Percentiles rank a stretch among this genome's conserved stretches.
These are phyloP conservation scores for Hordeum marinum DNA, from an alignment of 176 grass and related monocot species.

Conservation along the genomic window DNA sequence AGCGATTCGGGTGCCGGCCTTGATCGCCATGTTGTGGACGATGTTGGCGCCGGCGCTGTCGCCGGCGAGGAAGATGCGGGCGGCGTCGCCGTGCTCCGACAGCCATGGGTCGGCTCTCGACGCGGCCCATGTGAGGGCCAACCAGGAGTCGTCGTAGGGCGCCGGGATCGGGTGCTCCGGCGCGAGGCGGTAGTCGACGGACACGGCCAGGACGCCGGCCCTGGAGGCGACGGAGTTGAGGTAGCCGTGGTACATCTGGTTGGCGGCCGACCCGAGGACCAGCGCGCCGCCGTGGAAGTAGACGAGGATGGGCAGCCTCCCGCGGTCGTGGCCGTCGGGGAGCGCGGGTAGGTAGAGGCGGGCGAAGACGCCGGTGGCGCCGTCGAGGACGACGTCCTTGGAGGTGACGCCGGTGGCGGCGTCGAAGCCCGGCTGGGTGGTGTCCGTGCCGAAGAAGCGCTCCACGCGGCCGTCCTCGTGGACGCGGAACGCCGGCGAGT, in stretches of 20 bases:
- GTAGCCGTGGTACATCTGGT: background rate
- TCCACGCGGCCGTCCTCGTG: background rate
- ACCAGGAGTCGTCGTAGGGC: conserved; percentile 39
- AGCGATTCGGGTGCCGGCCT: background rate
- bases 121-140: conserved; percentile 13
- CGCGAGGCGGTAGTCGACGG: conserved; percentile 52
- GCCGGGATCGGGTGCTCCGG: conserved; percentile 51
- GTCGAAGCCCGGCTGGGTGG: background rate
- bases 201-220: conserved; percentile 29
- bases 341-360: background rate
- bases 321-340: background rate
- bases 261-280: background rate
- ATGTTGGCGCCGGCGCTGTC: background rate
- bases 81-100: background rate
- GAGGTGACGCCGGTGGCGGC: background rate
- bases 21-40: background rate
- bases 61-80: background rate
- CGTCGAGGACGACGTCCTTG: background rate
- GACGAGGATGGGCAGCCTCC: background rate
- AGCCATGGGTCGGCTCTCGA: background rate
- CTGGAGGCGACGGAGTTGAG: background rate
- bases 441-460: background rate
- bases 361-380: background rate
- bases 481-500: background rate
- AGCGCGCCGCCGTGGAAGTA: background rate